Conservation (phyloP, 331 rosid species). For the Erythrophleum ivorense region DNA sequence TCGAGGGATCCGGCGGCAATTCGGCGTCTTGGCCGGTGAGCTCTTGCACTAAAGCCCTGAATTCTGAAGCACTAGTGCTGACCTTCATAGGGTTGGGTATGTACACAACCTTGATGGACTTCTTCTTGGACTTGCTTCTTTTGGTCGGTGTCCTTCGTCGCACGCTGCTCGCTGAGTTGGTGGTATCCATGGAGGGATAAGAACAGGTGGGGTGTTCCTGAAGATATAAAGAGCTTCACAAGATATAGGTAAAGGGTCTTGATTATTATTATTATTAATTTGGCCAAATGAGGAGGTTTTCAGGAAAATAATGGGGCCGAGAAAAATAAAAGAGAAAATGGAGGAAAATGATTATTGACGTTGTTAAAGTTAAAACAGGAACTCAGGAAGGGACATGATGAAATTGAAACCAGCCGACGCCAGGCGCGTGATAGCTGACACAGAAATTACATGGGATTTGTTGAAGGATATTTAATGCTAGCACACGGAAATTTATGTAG, state of each 20-base stretch:
- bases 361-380: background rate
- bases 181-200: slow-evolving; percentile 34
- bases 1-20: slow-evolving; percentile 44
- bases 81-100: slow-evolving; percentile 62
- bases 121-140: slow-evolving; percentile 21
- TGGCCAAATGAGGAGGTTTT: background rate
- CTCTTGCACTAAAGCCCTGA: slow-evolving; percentile 59
- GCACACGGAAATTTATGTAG: background rate
- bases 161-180: slow-evolving; percentile 15
- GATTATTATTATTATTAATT: background rate
- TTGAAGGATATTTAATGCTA: background rate
- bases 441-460: background rate
- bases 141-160: slow-evolving; percentile 27
- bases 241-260: slow-evolving; percentile 1
- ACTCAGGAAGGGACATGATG: background rate
- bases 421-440: background rate
- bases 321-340: background rate
- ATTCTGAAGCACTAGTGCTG: slow-evolving; percentile 49
- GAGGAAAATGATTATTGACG: background rate
- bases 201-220: background rate
- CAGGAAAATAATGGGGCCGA: background rate
- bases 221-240: background rate
- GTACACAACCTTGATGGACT: slow-evolving; percentile 54
- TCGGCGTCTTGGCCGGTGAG: slow-evolving; percentile 61
- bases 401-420: background rate